phyloP scores from a whole-genome alignment of 805 yeast genomes.

The Ogataea salicorniae region DNA sequence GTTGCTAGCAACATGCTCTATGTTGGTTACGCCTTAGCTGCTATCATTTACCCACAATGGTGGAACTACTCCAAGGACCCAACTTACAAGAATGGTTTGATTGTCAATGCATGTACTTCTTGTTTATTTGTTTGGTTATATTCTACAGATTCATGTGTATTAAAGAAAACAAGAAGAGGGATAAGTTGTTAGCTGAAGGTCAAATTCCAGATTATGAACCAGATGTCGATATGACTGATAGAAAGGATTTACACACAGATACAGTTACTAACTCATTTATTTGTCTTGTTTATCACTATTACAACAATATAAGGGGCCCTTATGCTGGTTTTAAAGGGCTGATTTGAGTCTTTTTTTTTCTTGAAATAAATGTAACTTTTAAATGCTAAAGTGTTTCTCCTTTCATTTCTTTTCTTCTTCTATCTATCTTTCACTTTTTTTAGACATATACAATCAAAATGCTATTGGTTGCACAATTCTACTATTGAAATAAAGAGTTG shows the following conservation, averaged over 20 bases:
- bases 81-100: conserved; percentile 49
- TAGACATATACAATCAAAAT: too few species aligned
- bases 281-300: too few species aligned
- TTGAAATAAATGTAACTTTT: too few species aligned
- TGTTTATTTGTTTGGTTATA: conserved; percentile 13
- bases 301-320: too few species aligned
- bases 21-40: conserved; percentile 60
- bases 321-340: too few species aligned
- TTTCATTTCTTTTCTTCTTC: too few species aligned
- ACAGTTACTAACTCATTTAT: conserved; percentile 11
- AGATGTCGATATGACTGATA: conserved; percentile 25
- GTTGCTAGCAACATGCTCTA: conserved; percentile 51
- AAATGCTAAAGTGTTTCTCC: too few species aligned
- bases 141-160: conserved; percentile 24
- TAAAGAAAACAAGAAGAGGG: conserved; percentile 22
- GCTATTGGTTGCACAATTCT: too few species aligned
- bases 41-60: conserved; percentile 65
- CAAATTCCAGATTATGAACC: conserved; percentile 16
- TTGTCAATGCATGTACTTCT: conserved; percentile 43
- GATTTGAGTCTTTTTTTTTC: too few species aligned
- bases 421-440: too few species aligned
- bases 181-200: conserved; percentile 10
- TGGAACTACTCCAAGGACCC: conserved; percentile 55
- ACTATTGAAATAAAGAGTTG: too few species aligned
- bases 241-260: conserved; percentile 23